These are phyloP conservation scores for Talaromyces verruculosus DNA, from an alignment of 2,329 filamentous ascomycete species.

Conservation along the genomic window DNA sequence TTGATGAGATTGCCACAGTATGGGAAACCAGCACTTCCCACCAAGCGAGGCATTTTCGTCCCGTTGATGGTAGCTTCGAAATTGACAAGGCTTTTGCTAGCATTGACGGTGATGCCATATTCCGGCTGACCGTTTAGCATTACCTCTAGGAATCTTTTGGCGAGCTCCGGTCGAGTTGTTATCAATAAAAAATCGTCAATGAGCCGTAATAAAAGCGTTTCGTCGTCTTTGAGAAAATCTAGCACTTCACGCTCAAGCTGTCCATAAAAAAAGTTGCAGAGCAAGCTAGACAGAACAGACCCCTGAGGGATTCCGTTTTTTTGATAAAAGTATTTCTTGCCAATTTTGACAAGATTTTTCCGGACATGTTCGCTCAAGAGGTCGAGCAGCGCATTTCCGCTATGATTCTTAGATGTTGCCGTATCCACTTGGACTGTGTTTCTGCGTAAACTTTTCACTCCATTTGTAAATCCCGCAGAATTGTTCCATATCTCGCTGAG, in stretches of 20 bases:
- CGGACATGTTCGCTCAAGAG: conserved; percentile 78
- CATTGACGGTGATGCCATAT: conserved; percentile 78
- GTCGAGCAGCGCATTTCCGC: conserved; percentile 61
- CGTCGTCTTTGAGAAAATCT: conserved; percentile 60
- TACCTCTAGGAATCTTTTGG: conserved; percentile 67
- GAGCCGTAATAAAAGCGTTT: conserved; percentile 72
- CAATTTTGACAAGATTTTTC: conserved; percentile 81
- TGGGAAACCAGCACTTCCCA: conserved; percentile 61
- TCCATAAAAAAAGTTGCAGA: conserved; percentile 97
- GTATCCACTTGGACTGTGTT: conserved; percentile 78
- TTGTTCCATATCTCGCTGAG: conserved; percentile 48
- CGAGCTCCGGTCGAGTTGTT: conserved; percentile 67
- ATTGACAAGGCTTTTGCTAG: conserved; percentile 78
- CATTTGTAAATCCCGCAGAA: conserved; percentile 33
- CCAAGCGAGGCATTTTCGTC: conserved; percentile 52
- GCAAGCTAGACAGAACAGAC: conserved; percentile 77
- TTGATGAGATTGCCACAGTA: conserved; percentile 85
- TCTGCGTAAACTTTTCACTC: conserved; percentile 55
- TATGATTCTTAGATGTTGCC: conserved; percentile 58
- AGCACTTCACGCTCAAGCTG: conserved; percentile 73
- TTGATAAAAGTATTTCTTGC: conserved; percentile 84
- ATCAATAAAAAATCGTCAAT: conserved; percentile 94
- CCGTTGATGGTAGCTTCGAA: conserved; percentile 66
- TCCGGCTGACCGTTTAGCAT: conserved; percentile 78
- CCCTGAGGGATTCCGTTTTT: conserved; percentile 90